Base-by-base conservation (phyloP, 805 yeast species). In the Metschnikowia hibisci region DNA sequence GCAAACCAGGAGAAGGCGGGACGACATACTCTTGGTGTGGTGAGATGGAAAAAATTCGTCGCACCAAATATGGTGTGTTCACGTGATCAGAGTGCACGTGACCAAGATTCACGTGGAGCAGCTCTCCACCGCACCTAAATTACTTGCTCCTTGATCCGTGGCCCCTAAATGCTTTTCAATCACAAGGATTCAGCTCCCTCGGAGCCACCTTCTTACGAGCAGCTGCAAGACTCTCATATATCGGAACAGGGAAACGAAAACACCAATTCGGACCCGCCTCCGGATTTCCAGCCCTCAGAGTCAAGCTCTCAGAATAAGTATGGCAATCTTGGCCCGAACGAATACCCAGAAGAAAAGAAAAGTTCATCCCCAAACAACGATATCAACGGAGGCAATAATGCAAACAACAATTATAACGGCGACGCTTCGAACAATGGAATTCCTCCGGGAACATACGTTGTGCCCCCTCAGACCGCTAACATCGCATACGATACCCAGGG, bases 401-500 rank as follows among this genome's bases (percentile, higher is more conserved):
- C 9, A 27, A 13, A n/a, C n/a, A 16, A 15, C 28, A 26, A 20
- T 18, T 29, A 27, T 4, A 8, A 4, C 14, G 38, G 31, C 18
- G 35, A 42, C n/a, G 32, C 22, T 8, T 36, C 32, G 12, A 39
- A 29, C 8, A 34, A 32, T 18, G 26, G 37, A 13, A 26, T 37
- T 6, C 48, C 51, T 8, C 35, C 43, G 5, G 46, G 42, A 22
- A 42, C 42, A 4, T 59, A 59, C 36, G 54, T 54, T 27, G 62
- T 67, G 4, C 49, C 63, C 4, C 69, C 72, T 8, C 62, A 52
- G 23, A 45, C 52, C 43, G 68, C 66, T n/a, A 64, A 69, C 49
- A 69, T 69, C 18, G 52, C 68, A 1, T 57, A 54, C 41, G 66
- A 53, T 12, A 49, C 73, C 3, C 63, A 64, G 23, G 68, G 69